Evolutionary conservation across 768 basidiomycete species (phyloP).

Genomic region (Mycena capillaripes): DNA sequence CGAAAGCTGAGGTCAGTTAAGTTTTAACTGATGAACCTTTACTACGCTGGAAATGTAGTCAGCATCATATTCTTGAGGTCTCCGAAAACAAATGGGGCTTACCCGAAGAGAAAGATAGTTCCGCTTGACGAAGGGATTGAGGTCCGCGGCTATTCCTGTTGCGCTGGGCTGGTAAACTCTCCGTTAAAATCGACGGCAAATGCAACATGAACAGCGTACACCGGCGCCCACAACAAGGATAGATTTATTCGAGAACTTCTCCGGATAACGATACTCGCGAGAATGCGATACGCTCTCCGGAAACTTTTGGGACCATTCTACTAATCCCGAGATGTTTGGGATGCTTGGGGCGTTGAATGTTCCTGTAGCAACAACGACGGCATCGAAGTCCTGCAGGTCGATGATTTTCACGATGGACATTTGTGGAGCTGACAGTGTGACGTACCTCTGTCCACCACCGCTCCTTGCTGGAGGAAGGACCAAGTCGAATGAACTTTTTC

Average conservation of each 20-base stretch:
- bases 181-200: neutral
- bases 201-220: slow-evolving; percentile 25
- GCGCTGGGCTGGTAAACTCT: slow-evolving; percentile 35
- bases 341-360: slow-evolving; percentile 37
- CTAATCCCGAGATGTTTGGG: slow-evolving; percentile 39
- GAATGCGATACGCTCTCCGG: slow-evolving; percentile 47
- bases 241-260: slow-evolving; percentile 44
- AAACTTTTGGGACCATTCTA: slow-evolving; percentile 41
- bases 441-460: slow-evolving; percentile 38
- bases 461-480: slow-evolving; percentile 28
- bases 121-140: slow-evolving; percentile 38
- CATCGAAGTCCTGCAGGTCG: slow-evolving; percentile 37
- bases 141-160: slow-evolving; percentile 44
- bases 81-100: neutral
- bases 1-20: no score
- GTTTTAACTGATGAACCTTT: slow-evolving; percentile 1
- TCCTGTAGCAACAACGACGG: slow-evolving; percentile 37
- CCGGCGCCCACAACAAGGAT: slow-evolving; percentile 50
- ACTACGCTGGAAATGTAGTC: slow-evolving; percentile 4
- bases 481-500: slow-evolving; percentile 44
- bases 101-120: slow-evolving; percentile 39
- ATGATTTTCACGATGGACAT: neutral
- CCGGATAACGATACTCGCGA: slow-evolving; percentile 50
- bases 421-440: neutral
- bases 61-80: no score